Evolutionary conservation across 2,329 filamentous ascomycete species (phyloP).

Genomic region (Penicillium sp.): DNA sequence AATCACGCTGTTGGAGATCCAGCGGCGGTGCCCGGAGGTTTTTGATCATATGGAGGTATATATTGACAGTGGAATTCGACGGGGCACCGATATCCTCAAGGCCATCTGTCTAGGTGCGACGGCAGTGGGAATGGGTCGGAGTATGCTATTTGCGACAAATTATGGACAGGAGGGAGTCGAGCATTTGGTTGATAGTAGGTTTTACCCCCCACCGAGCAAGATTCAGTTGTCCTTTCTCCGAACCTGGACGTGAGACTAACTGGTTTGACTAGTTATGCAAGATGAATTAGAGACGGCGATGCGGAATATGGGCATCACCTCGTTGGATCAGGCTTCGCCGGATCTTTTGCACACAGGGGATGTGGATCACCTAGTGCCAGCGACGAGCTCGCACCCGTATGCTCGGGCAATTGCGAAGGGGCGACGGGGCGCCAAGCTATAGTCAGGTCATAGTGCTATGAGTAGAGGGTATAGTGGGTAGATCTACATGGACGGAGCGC

Average conservation of each 20-base stretch:
- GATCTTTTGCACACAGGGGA: conserved; percentile 53
- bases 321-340: conserved; percentile 48
- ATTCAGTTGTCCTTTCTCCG: background rate
- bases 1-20: conserved; percentile 57
- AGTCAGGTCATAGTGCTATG: background rate
- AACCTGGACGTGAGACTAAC: conserved; percentile 9
- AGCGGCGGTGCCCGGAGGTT: conserved; percentile 54
- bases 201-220: background rate
- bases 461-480: background rate
- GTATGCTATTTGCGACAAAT: conserved; percentile 57
- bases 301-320: conserved; percentile 53
- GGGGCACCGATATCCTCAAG: conserved; percentile 61
- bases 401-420: conserved; percentile 41
- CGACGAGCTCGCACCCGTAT: conserved; percentile 46
- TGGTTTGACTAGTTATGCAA: conserved; percentile 41
- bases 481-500: no score
- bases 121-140: conserved; percentile 59
- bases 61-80: conserved; percentile 58
- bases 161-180: conserved; percentile 61
- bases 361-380: conserved; percentile 55
- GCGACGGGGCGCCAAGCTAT: conserved; percentile 35
- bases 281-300: conserved; percentile 56
- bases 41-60: conserved; percentile 57
- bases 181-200: conserved; percentile 60
- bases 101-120: conserved; percentile 58